Conservation (phyloP, 2,329 filamentous ascomycete genomes). For the Ophiostoma ulmi region DNA sequence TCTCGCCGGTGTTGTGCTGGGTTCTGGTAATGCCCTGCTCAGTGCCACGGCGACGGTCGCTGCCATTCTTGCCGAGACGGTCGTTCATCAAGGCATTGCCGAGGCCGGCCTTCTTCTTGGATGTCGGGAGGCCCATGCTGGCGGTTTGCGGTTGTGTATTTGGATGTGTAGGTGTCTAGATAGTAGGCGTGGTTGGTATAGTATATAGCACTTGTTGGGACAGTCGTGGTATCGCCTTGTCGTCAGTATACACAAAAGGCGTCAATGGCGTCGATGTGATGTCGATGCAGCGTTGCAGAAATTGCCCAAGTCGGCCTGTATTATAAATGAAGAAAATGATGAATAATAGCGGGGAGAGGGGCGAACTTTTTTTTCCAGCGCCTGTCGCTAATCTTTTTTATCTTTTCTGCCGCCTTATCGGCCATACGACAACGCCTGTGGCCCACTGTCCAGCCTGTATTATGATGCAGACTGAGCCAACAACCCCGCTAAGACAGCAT, state of each 20-base stretch:
- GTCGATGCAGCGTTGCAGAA: constrained; percentile 10
- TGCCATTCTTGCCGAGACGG: constrained; percentile 88
- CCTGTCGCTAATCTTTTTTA: background rate
- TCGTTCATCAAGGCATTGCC: constrained; percentile 99
- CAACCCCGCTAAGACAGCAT: background rate
- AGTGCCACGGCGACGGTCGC: constrained; percentile 66
- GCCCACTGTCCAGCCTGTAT: background rate
- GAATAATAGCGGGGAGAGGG: constrained; percentile 32
- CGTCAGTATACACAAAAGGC: background rate
- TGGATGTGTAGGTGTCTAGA: background rate
- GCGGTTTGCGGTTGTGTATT: constrained; percentile 1
- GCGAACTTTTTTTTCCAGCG: constrained; percentile 25
- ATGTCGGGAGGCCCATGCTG: constrained; percentile 68
- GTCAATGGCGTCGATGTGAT: background rate
- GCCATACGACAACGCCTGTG: background rate
- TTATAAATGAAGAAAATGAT: constrained; percentile 17
- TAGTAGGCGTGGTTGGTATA: background rate
- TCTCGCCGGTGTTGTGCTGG: constrained; percentile 74
- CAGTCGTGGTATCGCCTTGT: background rate
- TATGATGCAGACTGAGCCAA: constrained; percentile 6
- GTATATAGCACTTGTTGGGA: background rate
- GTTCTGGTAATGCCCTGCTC: constrained; percentile 55
- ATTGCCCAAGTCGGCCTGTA: constrained; percentile 6
- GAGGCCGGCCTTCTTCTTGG: constrained; percentile 89
- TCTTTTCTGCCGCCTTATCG: constrained; percentile 13